A percentile compares a stretch with the other conserved stretches of the same genome.
These are phyloP conservation scores for Echinochloa phyllopogon DNA, from an alignment of 176 grass and related monocot genomes.

Conservation along the genomic window DNA sequence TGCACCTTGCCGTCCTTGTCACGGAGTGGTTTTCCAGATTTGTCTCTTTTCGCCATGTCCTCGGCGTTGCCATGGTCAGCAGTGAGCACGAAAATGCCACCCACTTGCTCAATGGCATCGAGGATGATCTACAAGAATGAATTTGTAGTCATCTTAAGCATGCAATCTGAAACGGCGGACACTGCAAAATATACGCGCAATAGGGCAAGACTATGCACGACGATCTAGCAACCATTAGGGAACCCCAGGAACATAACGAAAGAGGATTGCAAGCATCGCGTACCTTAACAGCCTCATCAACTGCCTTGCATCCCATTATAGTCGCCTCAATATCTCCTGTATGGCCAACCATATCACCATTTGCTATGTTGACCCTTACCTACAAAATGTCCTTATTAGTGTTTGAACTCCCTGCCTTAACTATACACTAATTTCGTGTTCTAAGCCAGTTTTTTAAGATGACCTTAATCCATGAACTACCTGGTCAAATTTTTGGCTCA, in stretches of 20 bases:
- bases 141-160: background rate
- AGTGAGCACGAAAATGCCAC: slow-evolving; percentile 80
- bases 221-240: background rate
- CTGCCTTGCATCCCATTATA: slow-evolving; percentile 77
- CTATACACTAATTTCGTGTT: background rate
- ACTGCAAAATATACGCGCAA: background rate
- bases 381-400: slow-evolving; percentile 27
- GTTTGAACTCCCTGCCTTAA: background rate
- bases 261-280: background rate
- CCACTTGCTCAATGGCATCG: slow-evolving; percentile 73
- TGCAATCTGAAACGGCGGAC: background rate
- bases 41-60: slow-evolving; percentile 94
- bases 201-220: background rate
- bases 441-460: background rate
- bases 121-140: slow-evolving; percentile 61
- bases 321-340: slow-evolving; percentile 90
- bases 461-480: slow-evolving; percentile 41
- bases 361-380: slow-evolving; percentile 89
- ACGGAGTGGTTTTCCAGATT: slow-evolving; percentile 64
- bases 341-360: slow-evolving; percentile 94
- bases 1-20: slow-evolving; percentile 72
- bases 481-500: slow-evolving; percentile 84
- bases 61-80: slow-evolving; percentile 96
- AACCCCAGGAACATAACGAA: background rate
- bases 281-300: slow-evolving; percentile 87